Base-by-base conservation (phyloP, 306 rosid species). In the Quercus bicolor region DNA sequence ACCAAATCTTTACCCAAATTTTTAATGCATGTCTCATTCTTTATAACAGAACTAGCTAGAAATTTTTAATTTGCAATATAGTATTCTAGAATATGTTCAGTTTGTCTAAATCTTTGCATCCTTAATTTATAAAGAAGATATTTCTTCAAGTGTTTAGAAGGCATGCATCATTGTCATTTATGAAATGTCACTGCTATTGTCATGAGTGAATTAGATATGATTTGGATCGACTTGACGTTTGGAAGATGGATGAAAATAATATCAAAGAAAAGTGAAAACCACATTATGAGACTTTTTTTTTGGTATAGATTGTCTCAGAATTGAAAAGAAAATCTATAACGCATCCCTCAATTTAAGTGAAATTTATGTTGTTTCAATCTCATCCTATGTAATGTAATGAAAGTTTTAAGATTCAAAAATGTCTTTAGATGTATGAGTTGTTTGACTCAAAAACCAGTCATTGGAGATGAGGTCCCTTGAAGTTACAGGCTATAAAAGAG, bases 1-100 rank as follows among this genome's bases (percentile, higher is more conserved):
- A 89, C 57, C 15, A 78, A 40, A 40, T 59, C 26, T 28, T 82
- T 40, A 37, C 75, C 61, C 6, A 5, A 76, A 15, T 78, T 68
- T 68, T 52, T 40, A 60, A 40, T 77, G 24, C 29, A 29, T 57
- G 69, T 53, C 73, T 26, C 21, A 76, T 75, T 75, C 76, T 43
- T 3, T 21, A 21, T 57, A 24, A 57, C 4, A 7, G 64, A 10
- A 57, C 21, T 57, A 12, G 29, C 28, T 9, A 57, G 5, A 21
- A 57, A 20, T 9, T 57, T 2, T 21, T 10, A 12, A 48, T 48
- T 24, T 21, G 14, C 31, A 8, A 4, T 57, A 21, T 21, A 21
- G 23, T 21, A 11, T 57, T 20, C 31, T 21, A 57, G 24, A 57
- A 6, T 10, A 6, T 57, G 64, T 20, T 19, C 64, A 3, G 64